These are phyloP conservation scores for Dendrostoma leiphaemia DNA, from an alignment of 2,329 filamentous ascomycete genomes.

Conservation along the genomic window DNA sequence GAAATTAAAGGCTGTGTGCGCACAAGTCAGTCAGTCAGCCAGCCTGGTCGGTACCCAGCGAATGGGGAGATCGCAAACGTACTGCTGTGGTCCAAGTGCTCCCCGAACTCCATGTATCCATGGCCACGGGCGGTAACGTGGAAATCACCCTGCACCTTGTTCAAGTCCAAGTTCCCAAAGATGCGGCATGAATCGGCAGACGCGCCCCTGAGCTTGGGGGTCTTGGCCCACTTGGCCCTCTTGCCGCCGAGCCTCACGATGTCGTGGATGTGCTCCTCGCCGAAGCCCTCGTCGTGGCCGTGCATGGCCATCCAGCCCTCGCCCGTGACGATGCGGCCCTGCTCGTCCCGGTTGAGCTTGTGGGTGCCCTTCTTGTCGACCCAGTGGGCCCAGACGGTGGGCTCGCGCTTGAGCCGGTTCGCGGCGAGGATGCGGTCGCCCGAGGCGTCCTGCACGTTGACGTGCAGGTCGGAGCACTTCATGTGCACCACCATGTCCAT, in stretches of 20 bases:
- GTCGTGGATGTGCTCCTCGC: slow-evolving; percentile 86
- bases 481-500: slow-evolving; percentile 90
- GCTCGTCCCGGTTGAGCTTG: slow-evolving; percentile 52
- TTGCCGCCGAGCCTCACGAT: slow-evolving; percentile 70
- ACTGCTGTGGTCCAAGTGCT: slow-evolving; percentile 80
- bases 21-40: neutral
- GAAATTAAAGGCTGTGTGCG: slow-evolving; percentile 83
- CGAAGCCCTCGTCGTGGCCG: slow-evolving; percentile 63
- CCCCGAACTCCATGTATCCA: slow-evolving; percentile 81
- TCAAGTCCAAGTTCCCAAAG: slow-evolving; percentile 85
- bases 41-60: too few relatives aligned
- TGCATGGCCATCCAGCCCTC: slow-evolving; percentile 52
- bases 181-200: slow-evolving; percentile 77
- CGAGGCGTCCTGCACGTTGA: slow-evolving; percentile 95
- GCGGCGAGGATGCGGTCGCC: slow-evolving; percentile 89
- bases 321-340: slow-evolving; percentile 55
- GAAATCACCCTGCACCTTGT: slow-evolving; percentile 97
- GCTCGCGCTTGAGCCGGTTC: slow-evolving; percentile 68
- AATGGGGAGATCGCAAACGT: slow-evolving; percentile 36
- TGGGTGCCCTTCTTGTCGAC: slow-evolving; percentile 67
- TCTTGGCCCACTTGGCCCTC: slow-evolving; percentile 70
- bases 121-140: slow-evolving; percentile 95
- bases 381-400: slow-evolving; percentile 82
- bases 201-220: slow-evolving; percentile 60
- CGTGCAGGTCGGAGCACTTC: slow-evolving; percentile 82